Evolutionary conservation across 1,284 basidiomycete species (phyloP), one percentile per base, ranked within the genome.

Genomic region (Gymnopus androsaceus): DNA sequence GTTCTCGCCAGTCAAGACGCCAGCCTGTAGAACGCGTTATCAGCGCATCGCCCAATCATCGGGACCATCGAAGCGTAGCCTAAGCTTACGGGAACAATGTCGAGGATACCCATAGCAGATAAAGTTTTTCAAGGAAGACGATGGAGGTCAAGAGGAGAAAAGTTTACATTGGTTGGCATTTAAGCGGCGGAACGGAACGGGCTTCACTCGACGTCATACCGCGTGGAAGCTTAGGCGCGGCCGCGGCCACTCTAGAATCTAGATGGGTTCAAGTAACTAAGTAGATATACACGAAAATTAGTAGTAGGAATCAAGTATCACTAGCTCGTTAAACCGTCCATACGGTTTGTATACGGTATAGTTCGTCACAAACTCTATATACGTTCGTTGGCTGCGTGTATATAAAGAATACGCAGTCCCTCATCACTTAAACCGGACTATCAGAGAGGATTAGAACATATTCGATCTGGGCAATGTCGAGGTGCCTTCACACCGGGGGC

Each of bases 1-100:
- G 71, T 95, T 83, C 67, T 93, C 87, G 74, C 92, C 93, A 63
- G 90, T 92, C 66, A 95, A 74, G 61, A 95, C 93, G 67, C 93
- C 93, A 73, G 90, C 79, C 92, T 93, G 62, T 31, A 41, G 17
- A 21, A 33, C 44, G 33, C 54, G 8, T 34, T 48, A 55, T 30
- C 51, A 23, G 25, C 40, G 57, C 55, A 42, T 41, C 48, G 25
- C 21, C 27, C 17, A 6, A 28, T 36, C 48, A 46, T 52, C 31
- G 12, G n/a, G 21, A 36, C 38, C 9, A 31, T 41, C 36, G 17
- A 17, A 8, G 17, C 58, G 23, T 25, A n/a, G 25, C 45, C 51
- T 34, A 51, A 6, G 77, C 84, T 59, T 69, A 87, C 85, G 52
- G 86, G 86, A 61, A 89, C 85, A 64, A 88, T 77, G 64, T 88